Evolutionary conservation across 352 stramenopile genomes (phyloP).

Genomic region (Globisporangium nagaii): DNA sequence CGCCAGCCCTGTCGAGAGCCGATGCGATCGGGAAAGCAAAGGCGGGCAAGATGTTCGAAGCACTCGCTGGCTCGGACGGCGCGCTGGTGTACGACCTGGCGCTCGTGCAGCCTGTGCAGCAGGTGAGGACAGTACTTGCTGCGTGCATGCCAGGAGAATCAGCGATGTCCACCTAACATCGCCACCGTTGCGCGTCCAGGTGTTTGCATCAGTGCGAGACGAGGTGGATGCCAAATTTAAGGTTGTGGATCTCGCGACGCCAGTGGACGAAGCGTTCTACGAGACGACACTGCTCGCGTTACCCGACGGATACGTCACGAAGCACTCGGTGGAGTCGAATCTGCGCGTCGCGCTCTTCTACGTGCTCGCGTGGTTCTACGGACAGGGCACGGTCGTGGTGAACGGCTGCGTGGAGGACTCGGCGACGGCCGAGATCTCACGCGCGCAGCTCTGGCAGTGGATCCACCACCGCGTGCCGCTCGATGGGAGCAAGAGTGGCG

Average conservation of each 20-base stretch:
- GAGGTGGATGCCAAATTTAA: not conserved
- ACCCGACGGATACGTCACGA: slow-evolving; percentile 61
- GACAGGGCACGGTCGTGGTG: slow-evolving; percentile 87
- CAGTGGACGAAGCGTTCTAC: slow-evolving; percentile 29
- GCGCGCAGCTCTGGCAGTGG: slow-evolving; percentile 90
- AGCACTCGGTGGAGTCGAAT: slow-evolving; percentile 77
- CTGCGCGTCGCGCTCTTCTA: slow-evolving; percentile 88
- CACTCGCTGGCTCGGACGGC: slow-evolving; percentile 87
- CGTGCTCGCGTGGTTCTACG: slow-evolving; percentile 88
- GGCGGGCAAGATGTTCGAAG: slow-evolving; percentile 85
- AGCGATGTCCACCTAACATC: not conserved
- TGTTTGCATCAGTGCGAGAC: slow-evolving; percentile 9
- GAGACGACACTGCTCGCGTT: slow-evolving; percentile 46
- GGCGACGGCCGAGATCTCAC: slow-evolving; percentile 92
- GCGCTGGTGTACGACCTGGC: slow-evolving; percentile 92
- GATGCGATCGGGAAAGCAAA: slow-evolving; percentile 74
- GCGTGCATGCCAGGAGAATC: not conserved
- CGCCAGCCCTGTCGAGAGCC: slow-evolving; percentile 48
- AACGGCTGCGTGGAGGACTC: slow-evolving; percentile 93
- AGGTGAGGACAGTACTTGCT: slow-evolving; percentile 14
- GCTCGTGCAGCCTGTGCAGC: slow-evolving; percentile 69
- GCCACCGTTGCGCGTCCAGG: not conserved
- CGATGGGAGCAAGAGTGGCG: slow-evolving; percentile 2
- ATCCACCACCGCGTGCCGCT: slow-evolving; percentile 53
- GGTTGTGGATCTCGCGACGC: not conserved